A percentile compares a stretch with the other conserved stretches of the same genome.
These are phyloP conservation scores for Pseudocercospora ulei DNA, from an alignment of 2,329 filamentous ascomycete species.

Conservation along the genomic window DNA sequence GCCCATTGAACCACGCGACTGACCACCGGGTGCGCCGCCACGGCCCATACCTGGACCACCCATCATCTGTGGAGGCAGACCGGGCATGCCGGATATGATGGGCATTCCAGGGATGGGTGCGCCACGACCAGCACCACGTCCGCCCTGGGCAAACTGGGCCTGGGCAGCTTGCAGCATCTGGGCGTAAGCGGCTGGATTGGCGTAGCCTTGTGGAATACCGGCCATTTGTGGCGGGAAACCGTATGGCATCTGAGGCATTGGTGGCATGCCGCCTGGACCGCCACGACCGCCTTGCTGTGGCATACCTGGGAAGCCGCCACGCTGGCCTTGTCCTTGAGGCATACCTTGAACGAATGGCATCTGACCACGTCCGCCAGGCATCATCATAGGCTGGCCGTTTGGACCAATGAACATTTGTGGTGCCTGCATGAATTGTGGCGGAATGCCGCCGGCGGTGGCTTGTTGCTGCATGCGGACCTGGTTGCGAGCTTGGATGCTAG, in stretches of 20 bases:
- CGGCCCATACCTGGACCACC: slow-evolving; percentile 38
- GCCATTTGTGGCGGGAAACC: slow-evolving; percentile 58
- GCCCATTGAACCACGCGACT: slow-evolving; percentile 31
- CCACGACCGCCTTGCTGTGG: slow-evolving; percentile 78
- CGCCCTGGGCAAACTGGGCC: slow-evolving; percentile 61
- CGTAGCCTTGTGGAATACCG: slow-evolving; percentile 66
- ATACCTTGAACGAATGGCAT: slow-evolving; percentile 53
- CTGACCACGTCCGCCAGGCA: slow-evolving; percentile 48
- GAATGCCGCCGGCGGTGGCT: slow-evolving; percentile 71
- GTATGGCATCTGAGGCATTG: slow-evolving; percentile 81
- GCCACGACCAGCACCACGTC: slow-evolving; percentile 58
- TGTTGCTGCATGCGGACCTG: slow-evolving; percentile 97
- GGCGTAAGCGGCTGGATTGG: slow-evolving; percentile 57
- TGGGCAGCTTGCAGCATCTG: slow-evolving; percentile 61
- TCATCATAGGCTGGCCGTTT: slow-evolving; percentile 57
- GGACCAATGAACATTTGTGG: slow-evolving; percentile 87
- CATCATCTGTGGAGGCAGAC: slow-evolving; percentile 56
- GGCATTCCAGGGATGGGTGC: slow-evolving; percentile 62
- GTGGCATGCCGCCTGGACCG: slow-evolving; percentile 63
- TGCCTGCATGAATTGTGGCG: slow-evolving; percentile 58
- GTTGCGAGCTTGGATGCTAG: slow-evolving; percentile 97
- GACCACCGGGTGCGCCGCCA: slow-evolving; percentile 31
- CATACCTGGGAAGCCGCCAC: slow-evolving; percentile 77
- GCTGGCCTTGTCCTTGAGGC: slow-evolving; percentile 65
- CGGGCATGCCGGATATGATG: slow-evolving; percentile 47